Evolutionary conservation across 768 basidiomycete genomes (phyloP).

Genomic region (Boletus rubroflammeus): DNA sequence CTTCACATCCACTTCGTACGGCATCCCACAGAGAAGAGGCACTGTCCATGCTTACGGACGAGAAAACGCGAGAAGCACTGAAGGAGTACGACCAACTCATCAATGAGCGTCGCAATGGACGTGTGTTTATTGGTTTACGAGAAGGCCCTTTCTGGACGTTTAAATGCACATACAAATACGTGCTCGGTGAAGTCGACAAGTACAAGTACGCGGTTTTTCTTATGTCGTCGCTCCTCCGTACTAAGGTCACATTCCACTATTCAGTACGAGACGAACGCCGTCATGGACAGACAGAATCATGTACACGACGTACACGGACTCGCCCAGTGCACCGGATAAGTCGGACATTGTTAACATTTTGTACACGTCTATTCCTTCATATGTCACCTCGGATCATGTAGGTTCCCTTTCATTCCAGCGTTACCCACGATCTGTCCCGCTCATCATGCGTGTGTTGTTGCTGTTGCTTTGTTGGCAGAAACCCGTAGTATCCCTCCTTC

Average conservation of each 20-base stretch:
- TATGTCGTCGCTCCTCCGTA: not conserved
- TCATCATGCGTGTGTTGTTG: not conserved
- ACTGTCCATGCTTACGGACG: conserved; percentile 41
- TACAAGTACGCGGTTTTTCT: conserved; percentile 55
- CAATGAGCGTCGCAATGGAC: conserved; percentile 58
- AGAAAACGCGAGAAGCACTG: conserved; percentile 52
- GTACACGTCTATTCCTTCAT: conserved; percentile 78
- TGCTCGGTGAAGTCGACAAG: conserved; percentile 74
- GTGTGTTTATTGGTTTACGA: conserved; percentile 64
- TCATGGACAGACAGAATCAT: conserved; percentile 94
- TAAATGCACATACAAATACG: conserved; percentile 89
- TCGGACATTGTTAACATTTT: conserved; percentile 61
- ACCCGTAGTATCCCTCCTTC: conserved; percentile 76
- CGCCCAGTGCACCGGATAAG: conserved; percentile 44
- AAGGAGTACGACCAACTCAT: conserved; percentile 74
- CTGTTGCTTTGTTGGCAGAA: conserved; percentile 46
- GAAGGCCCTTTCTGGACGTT: conserved; percentile 90
- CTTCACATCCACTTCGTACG: conserved; percentile 45
- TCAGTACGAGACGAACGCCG: conserved; percentile 67
- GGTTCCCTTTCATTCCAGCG: conserved; percentile 22
- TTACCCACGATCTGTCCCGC: not conserved
- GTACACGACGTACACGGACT: conserved; percentile 74
- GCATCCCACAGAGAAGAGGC: conserved; percentile 36
- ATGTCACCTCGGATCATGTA: conserved; percentile 90
- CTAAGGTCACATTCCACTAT: conserved; percentile 1